phyloP scores from a whole-genome alignment of 2,329 filamentous ascomycete genomes.

The Trichoderma lentiforme region DNA sequence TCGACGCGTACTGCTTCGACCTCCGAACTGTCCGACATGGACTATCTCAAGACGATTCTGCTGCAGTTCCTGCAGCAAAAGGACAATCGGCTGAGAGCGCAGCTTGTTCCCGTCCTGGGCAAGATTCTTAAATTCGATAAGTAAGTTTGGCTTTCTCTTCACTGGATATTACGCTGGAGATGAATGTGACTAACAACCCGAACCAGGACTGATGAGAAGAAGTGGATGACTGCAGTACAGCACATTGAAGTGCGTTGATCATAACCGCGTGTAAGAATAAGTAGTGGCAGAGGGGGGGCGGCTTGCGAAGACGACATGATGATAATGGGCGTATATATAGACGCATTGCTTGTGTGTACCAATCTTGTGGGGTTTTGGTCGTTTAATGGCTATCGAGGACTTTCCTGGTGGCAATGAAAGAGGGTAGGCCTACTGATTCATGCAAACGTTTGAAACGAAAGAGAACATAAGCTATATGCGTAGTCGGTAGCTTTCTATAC shows the following conservation, averaged over 20 bases:
- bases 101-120: conserved; percentile 73
- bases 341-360: not conserved
- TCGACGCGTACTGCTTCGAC: conserved; percentile 33
- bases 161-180: not conserved
- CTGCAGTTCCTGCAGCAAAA: conserved; percentile 79
- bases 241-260: conserved; percentile 22
- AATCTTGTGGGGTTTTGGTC: not conserved
- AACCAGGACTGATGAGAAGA: conserved; percentile 27
- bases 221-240: conserved; percentile 28
- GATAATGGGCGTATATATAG: not conserved
- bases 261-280: not conserved
- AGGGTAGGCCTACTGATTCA: not conserved
- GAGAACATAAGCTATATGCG: not conserved
- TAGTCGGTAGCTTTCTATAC: not conserved
- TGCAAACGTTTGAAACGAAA: not conserved
- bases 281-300: not conserved
- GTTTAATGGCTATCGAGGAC: not conserved
- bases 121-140: conserved; percentile 75
- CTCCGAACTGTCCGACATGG: conserved; percentile 43
- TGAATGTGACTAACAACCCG: not conserved
- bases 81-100: conserved; percentile 70
- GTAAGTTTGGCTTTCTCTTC: conserved; percentile 44
- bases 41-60: conserved; percentile 77
- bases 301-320: not conserved
- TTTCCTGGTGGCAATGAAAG: not conserved